These are phyloP conservation scores for Chaetomium sp. DNA, from an alignment of 2,329 filamentous ascomycete species.

Conservation along the genomic window DNA sequence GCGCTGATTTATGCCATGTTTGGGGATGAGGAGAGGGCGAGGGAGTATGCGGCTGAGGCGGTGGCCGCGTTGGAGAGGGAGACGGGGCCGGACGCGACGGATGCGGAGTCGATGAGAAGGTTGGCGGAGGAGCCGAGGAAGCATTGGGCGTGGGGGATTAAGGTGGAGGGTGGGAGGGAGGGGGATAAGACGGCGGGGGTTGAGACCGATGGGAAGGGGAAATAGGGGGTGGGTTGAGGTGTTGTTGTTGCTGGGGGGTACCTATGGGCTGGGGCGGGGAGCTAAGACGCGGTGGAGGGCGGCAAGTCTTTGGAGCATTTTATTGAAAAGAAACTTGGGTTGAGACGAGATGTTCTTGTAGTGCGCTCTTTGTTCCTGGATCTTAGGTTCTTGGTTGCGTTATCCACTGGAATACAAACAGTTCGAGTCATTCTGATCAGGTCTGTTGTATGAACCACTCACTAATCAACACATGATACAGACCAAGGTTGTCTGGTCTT, in stretches of 20 bases:
- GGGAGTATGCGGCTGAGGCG: conserved; percentile 40
- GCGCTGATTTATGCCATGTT: conserved; percentile 46
- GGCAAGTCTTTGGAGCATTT: no score
- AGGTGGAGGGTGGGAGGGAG: neutral
- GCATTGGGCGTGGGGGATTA: conserved; percentile 42
- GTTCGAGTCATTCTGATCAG: no score
- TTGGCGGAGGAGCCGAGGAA: conserved; percentile 38
- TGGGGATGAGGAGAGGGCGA: conserved; percentile 40
- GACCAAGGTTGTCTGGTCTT: no score
- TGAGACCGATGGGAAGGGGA: neutral
- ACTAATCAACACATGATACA: no score
- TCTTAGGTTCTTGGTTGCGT: no score
- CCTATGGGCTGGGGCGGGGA: no score
- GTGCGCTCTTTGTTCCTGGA: no score
- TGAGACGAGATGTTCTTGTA: no score
- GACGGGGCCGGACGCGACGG: conserved; percentile 36
- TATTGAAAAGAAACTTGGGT: no score
- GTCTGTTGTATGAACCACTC: no score
- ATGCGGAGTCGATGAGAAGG: conserved; percentile 39
- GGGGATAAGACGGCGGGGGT: neutral
- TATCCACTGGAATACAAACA: no score
- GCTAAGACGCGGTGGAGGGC: no score
- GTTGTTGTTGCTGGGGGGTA: neutral
- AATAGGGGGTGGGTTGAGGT: neutral
- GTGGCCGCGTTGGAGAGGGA: conserved; percentile 40